Percentiles rank a stretch among this genome's conserved stretches.
Evolutionary conservation across 495 filamentous ascomycete species (phyloP).

Genomic region (Tuber calosporum): DNA sequence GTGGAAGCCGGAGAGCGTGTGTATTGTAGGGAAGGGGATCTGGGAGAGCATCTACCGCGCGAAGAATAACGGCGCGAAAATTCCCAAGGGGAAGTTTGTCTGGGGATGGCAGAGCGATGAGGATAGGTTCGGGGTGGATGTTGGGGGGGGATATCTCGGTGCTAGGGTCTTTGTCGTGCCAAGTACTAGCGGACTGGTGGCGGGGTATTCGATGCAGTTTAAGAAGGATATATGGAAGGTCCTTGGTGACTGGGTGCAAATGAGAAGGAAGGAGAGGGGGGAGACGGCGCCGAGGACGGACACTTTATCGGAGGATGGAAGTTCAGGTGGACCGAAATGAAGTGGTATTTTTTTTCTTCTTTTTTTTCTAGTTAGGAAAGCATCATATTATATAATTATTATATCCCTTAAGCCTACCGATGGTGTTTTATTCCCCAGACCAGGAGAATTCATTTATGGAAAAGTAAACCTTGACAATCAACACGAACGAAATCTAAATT

Average conservation of each 20-base stretch:
- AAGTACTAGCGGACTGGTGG: conserved; percentile 81
- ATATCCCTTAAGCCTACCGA: background rate
- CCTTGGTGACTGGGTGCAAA: conserved; percentile 72
- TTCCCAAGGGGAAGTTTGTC: conserved; percentile 61
- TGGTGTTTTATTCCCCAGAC: background rate
- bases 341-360: background rate
- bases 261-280: conserved; percentile 53
- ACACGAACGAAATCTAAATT: background rate
- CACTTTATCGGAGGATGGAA: background rate
- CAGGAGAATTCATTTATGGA: background rate
- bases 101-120: conserved; percentile 86
- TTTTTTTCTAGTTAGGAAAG: background rate
- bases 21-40: conserved; percentile 86
- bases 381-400: too few species aligned
- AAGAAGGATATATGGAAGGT: conserved; percentile 81
- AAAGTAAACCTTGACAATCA: background rate
- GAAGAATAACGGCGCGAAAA: conserved; percentile 50
- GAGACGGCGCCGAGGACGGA: conserved; percentile 34
- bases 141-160: conserved; percentile 59
- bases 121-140: conserved; percentile 63
- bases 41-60: conserved; percentile 88
- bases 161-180: conserved; percentile 79
- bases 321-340: background rate
- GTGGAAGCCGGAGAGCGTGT: conserved; percentile 70
- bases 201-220: conserved; percentile 60